Percentiles rank a stretch among this genome's conserved stretches.
phyloP scores from a whole-genome alignment of 352 stramenopile species.

The Phytophthora syringae region DNA sequence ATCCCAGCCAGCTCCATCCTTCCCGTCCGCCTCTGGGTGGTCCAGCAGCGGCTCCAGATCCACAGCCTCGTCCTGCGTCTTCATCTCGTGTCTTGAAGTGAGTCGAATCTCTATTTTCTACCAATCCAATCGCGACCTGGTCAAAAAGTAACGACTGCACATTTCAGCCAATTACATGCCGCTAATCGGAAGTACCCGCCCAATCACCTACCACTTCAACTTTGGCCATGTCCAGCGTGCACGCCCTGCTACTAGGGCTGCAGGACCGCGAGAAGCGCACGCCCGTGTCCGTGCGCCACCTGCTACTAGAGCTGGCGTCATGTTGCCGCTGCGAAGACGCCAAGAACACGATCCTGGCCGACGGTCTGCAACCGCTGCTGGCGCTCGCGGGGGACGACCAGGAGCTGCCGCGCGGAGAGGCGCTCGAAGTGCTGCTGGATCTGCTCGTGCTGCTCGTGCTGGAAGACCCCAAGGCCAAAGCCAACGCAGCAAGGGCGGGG shows the following conservation, averaged over 20 bases:
- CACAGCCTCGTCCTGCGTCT: slow-evolving; percentile 1
- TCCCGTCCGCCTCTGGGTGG: neutral
- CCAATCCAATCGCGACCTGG: slow-evolving; percentile 4
- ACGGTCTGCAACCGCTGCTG: slow-evolving; percentile 44
- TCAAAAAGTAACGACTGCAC: neutral
- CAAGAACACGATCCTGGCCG: slow-evolving; percentile 37
- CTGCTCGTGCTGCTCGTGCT: slow-evolving; percentile 44
- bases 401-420: slow-evolving; percentile 13
- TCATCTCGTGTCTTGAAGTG: slow-evolving; percentile 25
- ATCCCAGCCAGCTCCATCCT: neutral
- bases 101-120: slow-evolving; percentile 6
- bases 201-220: slow-evolving; percentile 37
- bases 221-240: slow-evolving; percentile 48
- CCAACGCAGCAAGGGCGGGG: slow-evolving; percentile 21
- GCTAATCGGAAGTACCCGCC: too few relatives aligned
- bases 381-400: slow-evolving; percentile 19
- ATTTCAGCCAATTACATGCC: slow-evolving; percentile 3
- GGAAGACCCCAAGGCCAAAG: slow-evolving; percentile 28
- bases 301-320: slow-evolving; percentile 46
- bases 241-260: slow-evolving; percentile 49
- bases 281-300: slow-evolving; percentile 17
- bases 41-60: slow-evolving; percentile 38
- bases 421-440: slow-evolving; percentile 52
- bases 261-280: slow-evolving; percentile 37
- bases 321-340: slow-evolving; percentile 47